Percentiles rank a stretch among this genome's conserved stretches.
These are phyloP conservation scores for Panaeolus cyanescens DNA, from an alignment of 768 basidiomycete genomes.

Conservation along the genomic window DNA sequence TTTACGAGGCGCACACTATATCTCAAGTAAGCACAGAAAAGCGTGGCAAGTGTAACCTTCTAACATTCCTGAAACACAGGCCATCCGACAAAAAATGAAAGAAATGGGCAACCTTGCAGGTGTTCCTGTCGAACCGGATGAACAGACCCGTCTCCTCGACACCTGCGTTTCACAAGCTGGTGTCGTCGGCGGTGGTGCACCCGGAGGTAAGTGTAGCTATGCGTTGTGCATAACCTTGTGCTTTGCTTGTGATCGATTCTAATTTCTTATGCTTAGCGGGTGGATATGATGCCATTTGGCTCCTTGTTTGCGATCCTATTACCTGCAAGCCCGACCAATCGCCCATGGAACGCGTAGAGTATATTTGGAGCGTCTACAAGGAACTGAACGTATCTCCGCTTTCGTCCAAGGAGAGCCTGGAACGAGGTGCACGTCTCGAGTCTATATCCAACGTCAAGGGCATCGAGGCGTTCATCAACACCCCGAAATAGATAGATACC, in stretches of 20 bases:
- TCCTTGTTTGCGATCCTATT: slow-evolving; percentile 74
- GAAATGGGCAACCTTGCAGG: slow-evolving; percentile 75
- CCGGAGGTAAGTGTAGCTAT: slow-evolving; percentile 69
- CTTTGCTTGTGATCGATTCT: slow-evolving; percentile 2
- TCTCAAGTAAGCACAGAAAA: slow-evolving; percentile 49
- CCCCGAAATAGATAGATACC: background rate
- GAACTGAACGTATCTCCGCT: slow-evolving; percentile 72
- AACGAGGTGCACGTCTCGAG: slow-evolving; percentile 68
- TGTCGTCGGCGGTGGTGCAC: slow-evolving; percentile 93
- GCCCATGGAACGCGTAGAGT: slow-evolving; percentile 64
- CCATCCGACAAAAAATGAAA: slow-evolving; percentile 78
- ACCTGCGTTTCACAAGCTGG: slow-evolving; percentile 76
- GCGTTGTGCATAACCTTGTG: background rate
- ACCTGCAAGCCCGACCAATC: slow-evolving; percentile 43
- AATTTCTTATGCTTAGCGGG: slow-evolving; percentile 61
- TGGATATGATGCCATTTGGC: slow-evolving; percentile 96
- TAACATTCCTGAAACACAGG: slow-evolving; percentile 38
- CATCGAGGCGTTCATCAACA: slow-evolving; percentile 32
- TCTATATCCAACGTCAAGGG: slow-evolving; percentile 56
- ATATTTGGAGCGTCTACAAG: slow-evolving; percentile 65
- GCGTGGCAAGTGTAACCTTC: background rate
- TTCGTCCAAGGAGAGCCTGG: slow-evolving; percentile 67
- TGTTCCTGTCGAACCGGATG: slow-evolving; percentile 88
- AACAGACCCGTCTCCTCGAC: slow-evolving; percentile 85
- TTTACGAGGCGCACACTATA: slow-evolving; percentile 56